Evolutionary conservation across 2,329 filamentous ascomycete species (phyloP).

Genomic region (Daldinia sp.): DNA sequence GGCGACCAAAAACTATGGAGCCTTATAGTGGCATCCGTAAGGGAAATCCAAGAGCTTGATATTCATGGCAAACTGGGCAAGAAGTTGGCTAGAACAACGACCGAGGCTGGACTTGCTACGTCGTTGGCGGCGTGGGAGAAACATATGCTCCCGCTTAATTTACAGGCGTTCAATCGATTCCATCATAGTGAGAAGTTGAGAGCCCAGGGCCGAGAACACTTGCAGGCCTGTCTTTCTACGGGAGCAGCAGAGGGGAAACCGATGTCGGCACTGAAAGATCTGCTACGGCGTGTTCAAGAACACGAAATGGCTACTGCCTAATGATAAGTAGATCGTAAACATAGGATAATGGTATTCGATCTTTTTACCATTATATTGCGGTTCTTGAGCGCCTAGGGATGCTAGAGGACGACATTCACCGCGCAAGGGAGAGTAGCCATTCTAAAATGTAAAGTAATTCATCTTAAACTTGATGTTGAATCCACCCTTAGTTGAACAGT

Average conservation of each 20-base stretch:
- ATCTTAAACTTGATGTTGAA: background rate
- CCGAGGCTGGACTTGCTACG: slow-evolving; percentile 10
- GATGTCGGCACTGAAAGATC: slow-evolving; percentile 31
- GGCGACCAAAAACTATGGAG: background rate
- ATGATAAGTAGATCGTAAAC: background rate
- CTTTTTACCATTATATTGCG: background rate
- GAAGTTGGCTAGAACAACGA: background rate
- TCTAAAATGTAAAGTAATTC: too few relatives aligned
- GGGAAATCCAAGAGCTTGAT: background rate
- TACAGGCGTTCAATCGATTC: slow-evolving; percentile 35
- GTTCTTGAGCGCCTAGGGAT: background rate
- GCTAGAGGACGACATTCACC: too few relatives aligned
- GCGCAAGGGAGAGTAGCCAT: too few relatives aligned
- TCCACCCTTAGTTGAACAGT: too few relatives aligned
- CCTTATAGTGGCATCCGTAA: background rate
- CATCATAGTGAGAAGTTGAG: slow-evolving; percentile 32
- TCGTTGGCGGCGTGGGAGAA: slow-evolving; percentile 25
- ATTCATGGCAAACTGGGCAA: background rate
- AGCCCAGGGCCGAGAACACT: slow-evolving; percentile 24
- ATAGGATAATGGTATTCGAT: background rate
- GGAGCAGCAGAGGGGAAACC: slow-evolving; percentile 27
- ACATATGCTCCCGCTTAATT: slow-evolving; percentile 23
- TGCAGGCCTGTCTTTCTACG: slow-evolving; percentile 16
- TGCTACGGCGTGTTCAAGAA: slow-evolving; percentile 23
- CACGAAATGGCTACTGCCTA: background rate